Base-by-base conservation (phyloP, 2,329 filamentous ascomycete genomes). In the Daldinia sp. region DNA sequence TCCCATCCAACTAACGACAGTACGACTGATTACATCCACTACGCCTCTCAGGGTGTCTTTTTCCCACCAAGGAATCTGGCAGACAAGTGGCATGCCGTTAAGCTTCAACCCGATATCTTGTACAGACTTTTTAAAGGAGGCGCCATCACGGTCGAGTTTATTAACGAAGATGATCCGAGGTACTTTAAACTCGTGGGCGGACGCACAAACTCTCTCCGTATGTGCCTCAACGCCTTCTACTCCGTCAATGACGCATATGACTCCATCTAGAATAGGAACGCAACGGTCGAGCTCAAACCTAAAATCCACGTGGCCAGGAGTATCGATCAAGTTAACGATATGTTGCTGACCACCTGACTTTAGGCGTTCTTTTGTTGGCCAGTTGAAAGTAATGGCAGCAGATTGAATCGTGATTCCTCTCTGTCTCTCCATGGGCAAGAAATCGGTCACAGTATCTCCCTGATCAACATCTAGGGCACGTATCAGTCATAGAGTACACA, bases 381-480 rank as follows among this genome's bases (percentile, higher is more conserved):
- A 99, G 70, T 92, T 87, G 79, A 98, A 97, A 1, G 94, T 97
- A 72, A 98, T 97, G 53, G 96, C 95, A 10, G 96, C 96, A 2
- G 95, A 98, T 78, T 98, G 96, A 68, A 99, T 98, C 3, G 96
- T 99, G 78, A 99, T 98, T 33, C 96, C 96, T 72, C 96, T 87
- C 73, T 94, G 91, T 76, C 95, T 88, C 79, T 99, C 96, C 71
- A 97, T 90, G 6, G 96, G 95, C 6, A 99, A 87, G 74, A 98
- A 99, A 81, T 99, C 96, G 2, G 96, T 99, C 6, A 98, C 94
- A 3, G 96, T 98, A 71, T 97, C 97, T 41, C 96, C 96, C 80
- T 97, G 92, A 75, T 98, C 95, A 71, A 99, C 96, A 80, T 98
- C 94, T 89, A 67, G 2, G 42, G 15, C 6, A 51, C 37, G 62